These are phyloP conservation scores for Penicillium angulare DNA, from an alignment of 495 filamentous ascomycete genomes.

Conservation along the genomic window DNA sequence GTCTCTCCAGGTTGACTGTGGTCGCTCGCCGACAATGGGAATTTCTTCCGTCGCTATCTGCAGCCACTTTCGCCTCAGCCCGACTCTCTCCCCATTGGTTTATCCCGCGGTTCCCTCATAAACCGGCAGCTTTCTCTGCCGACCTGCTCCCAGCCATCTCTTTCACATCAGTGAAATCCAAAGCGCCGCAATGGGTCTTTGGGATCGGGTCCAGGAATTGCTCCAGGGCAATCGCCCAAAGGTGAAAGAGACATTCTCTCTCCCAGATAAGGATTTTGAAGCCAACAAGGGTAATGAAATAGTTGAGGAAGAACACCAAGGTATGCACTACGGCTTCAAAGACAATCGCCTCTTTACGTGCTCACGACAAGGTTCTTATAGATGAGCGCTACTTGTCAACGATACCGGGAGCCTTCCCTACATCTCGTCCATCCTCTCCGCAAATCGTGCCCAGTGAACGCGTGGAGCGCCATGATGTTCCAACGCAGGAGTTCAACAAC, in stretches of 20 bases:
- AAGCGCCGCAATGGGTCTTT: neutral
- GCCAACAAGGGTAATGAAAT: neutral
- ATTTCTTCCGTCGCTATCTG: neutral
- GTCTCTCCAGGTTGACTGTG: neutral
- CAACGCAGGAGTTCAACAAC: neutral
- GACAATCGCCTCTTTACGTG: neutral
- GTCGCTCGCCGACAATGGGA: neutral
- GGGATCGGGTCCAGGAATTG: too few species aligned
- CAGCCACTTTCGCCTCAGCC: neutral
- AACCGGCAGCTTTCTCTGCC: neutral
- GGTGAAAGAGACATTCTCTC: too few species aligned
- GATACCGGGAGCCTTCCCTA: slow-evolving; percentile 25
- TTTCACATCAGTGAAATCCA: neutral
- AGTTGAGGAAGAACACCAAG: neutral
- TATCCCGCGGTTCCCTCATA: neutral
- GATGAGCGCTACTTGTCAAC: neutral
- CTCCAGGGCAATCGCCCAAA: neutral
- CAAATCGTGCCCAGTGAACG: slow-evolving; percentile 10
- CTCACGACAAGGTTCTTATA: neutral
- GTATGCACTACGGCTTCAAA: neutral
- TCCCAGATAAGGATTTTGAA: neutral
- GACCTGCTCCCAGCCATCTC: neutral
- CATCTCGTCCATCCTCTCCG: slow-evolving; percentile 17
- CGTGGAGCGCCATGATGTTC: slow-evolving; percentile 3
- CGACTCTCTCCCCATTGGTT: neutral